Conservation (phyloP, 2,329 filamentous ascomycete species). For the Chrysoporthe austroafricana region DNA sequence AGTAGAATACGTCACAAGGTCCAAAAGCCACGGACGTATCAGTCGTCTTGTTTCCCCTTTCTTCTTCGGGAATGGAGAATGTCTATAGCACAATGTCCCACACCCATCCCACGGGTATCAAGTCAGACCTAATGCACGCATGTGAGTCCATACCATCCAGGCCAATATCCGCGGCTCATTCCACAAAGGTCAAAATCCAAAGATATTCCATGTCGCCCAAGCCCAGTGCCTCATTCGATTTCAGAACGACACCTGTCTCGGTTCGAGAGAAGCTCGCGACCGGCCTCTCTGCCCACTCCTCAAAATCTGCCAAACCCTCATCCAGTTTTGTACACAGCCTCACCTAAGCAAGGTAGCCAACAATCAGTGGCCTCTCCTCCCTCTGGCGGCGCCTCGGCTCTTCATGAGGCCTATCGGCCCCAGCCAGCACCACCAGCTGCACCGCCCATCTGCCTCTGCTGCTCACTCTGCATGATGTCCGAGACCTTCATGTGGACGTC, state of each 20-base stretch:
- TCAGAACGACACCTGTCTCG: neutral
- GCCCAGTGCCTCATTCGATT: neutral
- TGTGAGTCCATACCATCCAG: neutral
- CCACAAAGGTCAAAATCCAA: neutral
- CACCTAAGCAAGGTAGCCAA: neutral
- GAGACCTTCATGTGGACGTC: constrained; percentile 97
- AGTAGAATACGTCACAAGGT: constrained; percentile 4
- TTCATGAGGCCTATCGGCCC: constrained; percentile 20
- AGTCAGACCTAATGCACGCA: neutral
- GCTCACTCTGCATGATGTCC: constrained; percentile 93
- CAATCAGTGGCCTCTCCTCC: neutral
- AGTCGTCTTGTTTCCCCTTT: neutral
- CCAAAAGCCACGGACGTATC: neutral
- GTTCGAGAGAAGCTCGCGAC: neutral
- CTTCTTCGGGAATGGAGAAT: constrained; percentile 24
- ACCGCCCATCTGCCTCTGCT: constrained; percentile 65
- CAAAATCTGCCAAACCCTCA: neutral
- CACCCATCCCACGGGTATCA: constrained; percentile 16
- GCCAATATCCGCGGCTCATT: neutral
- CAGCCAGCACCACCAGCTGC: constrained; percentile 48
- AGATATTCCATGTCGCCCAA: neutral
- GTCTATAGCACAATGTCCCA: constrained; percentile 27
- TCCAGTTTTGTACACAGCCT: neutral
- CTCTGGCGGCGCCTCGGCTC: neutral
- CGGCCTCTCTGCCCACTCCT: neutral